Evolutionary conservation across 179 eudicot species (phyloP), one percentile per base, ranked within the genome.

Genomic region (Sideroxylon spinosum): DNA sequence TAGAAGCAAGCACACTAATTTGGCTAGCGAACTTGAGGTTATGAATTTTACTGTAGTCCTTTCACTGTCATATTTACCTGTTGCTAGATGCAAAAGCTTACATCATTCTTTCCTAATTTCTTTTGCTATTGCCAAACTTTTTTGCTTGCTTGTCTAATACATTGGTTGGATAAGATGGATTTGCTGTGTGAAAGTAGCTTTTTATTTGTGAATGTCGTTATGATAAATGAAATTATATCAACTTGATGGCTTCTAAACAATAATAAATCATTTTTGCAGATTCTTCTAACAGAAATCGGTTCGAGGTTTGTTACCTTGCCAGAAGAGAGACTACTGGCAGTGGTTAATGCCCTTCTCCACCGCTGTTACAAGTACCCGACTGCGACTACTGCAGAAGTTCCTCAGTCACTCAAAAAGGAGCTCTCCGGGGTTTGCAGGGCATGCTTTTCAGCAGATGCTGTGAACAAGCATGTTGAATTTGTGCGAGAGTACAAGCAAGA

Each of bases 11-110:
- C 99, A 96, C 88, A 86, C 90, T 73, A 96, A 96, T 90, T 89
- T 96, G 84, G 99, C 99, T 70, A 85, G 96, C 66, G 98, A 96
- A 84, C 99, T 96, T 76, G 99, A 96, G 99, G 99, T 91, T 64
- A 70, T 77, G 23, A 68, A 50, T 60, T 82, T 61, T 74, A 37
- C n/a, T 78, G 65, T 63, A 49, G 62, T n/a, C 46, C 11, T 81
- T 69, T 28, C 23, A 19, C 6, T 53, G n/a, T 74, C 63, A 22
- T 63, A 22, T 61, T 71, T 9, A 28, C 74, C 19, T 11, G 52
- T 49, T 7, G n/a, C 50, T 57, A 29, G 20, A 32, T 52, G 73
- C 25, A 50, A 65, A 25, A 23, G 37, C 73, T 25, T 20, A 16
- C 65, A 52, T 75, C n/a, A 46, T 60, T 44, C 12, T 56, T 70